Evolutionary conservation across 2,329 filamentous ascomycete species (phyloP).

Genomic region (Colletotrichum caudatum): DNA sequence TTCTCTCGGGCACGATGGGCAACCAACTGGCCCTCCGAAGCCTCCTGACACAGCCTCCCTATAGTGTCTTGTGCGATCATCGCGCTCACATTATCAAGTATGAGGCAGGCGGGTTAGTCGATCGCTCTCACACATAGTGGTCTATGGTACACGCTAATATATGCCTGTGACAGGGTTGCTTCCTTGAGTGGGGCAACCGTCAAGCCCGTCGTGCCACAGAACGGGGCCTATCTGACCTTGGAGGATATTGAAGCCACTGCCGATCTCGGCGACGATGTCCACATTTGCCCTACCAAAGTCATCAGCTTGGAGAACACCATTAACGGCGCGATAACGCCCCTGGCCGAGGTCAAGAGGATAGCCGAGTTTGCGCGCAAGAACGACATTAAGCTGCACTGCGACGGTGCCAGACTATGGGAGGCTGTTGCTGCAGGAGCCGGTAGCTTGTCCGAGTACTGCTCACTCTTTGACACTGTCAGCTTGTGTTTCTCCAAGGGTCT

Average conservation of each 20-base stretch:
- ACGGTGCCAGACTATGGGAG: slow-evolving; percentile 87
- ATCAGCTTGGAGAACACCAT: slow-evolving; percentile 91
- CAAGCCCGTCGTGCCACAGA: slow-evolving; percentile 74
- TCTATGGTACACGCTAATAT: slow-evolving; percentile 6
- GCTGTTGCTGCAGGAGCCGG: slow-evolving; percentile 79
- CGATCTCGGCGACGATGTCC: slow-evolving; percentile 76
- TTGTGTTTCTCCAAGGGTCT: slow-evolving; percentile 87
- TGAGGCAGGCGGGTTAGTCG: slow-evolving; percentile 69
- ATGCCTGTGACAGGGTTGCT: slow-evolving; percentile 69
- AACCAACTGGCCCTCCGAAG: slow-evolving; percentile 88
- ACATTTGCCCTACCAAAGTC: slow-evolving; percentile 82
- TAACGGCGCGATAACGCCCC: slow-evolving; percentile 81
- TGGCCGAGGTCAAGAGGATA: slow-evolving; percentile 77
- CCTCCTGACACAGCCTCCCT: slow-evolving; percentile 82
- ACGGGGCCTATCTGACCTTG: slow-evolving; percentile 79
- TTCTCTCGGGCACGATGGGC: slow-evolving; percentile 93
- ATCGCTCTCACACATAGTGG: neutral
- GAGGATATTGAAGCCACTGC: slow-evolving; percentile 79
- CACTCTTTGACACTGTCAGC: slow-evolving; percentile 78
- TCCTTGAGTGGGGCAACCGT: slow-evolving; percentile 78
- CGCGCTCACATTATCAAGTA: slow-evolving; percentile 81
- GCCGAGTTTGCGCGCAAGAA: slow-evolving; percentile 74
- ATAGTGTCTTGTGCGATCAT: slow-evolving; percentile 83
- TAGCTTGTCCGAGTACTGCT: slow-evolving; percentile 74
- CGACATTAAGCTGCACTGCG: slow-evolving; percentile 78